These are phyloP conservation scores for Candida dajiaensis DNA, from an alignment of 805 yeast species.

Conservation along the genomic window DNA sequence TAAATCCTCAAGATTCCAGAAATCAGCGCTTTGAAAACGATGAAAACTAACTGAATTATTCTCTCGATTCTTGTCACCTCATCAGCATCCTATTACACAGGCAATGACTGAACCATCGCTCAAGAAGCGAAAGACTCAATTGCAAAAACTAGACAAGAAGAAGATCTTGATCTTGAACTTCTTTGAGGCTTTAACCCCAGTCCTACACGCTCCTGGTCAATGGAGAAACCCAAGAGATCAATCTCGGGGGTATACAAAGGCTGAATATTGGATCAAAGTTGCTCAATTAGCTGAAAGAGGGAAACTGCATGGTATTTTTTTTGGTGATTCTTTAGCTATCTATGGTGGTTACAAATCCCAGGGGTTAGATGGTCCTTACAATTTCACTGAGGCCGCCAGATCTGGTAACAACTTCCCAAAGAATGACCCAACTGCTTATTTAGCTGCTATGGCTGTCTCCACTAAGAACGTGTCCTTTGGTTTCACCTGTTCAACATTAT, in stretches of 20 bases:
- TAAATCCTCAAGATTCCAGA: no score
- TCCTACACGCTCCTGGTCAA: constrained; percentile 7
- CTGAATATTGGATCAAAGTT: constrained; percentile 30
- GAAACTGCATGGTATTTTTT: constrained; percentile 29
- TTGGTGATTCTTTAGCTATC: constrained; percentile 33
- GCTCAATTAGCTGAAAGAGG: constrained; percentile 31
- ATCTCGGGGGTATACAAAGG: constrained; percentile 1
- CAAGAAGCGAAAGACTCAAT: constrained; percentile 5
- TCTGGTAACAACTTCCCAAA: constrained; percentile 29
- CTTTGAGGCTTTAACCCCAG: constrained; percentile 8
- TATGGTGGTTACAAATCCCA: constrained; percentile 27
- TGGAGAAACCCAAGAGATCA: constrained; percentile 4
- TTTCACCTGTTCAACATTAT: constrained; percentile 32
- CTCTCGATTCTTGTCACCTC: no score
- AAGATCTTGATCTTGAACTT: constrained; percentile 3
- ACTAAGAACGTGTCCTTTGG: constrained; percentile 31
- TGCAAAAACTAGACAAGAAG: background rate
- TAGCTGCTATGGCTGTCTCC: constrained; percentile 34
- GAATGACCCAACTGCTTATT: constrained; percentile 31
- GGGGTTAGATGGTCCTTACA: constrained; percentile 1
- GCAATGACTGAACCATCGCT: background rate
- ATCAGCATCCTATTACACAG: no score
- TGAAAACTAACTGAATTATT: no score
- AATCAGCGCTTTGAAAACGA: no score
- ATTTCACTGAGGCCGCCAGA: constrained; percentile 6